These are phyloP conservation scores for Lipomyces mesembrius DNA, from an alignment of 805 yeast genomes.

Conservation along the genomic window DNA sequence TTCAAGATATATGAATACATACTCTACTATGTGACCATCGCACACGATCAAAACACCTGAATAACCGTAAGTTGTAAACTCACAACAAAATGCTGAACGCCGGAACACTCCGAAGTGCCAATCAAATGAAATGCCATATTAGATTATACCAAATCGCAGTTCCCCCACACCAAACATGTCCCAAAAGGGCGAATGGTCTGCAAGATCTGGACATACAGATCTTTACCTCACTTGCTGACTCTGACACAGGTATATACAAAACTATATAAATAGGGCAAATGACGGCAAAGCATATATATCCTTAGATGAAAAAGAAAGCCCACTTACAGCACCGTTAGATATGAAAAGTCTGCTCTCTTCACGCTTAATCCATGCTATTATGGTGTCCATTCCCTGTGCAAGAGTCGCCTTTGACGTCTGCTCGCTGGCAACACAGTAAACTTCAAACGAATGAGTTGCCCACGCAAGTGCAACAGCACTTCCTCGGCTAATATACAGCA, in stretches of 20 bases:
- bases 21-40: not conserved
- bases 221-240: not conserved
- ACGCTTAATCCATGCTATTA: constrained; percentile 76
- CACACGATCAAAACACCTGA: constrained; percentile 7
- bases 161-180: too few relatives aligned
- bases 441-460: constrained; percentile 64
- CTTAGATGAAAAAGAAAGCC: constrained; percentile 27
- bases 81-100: not conserved
- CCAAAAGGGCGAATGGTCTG: too few relatives aligned
- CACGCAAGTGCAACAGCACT: constrained; percentile 54
- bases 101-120: not conserved
- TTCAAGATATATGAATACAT: not conserved
- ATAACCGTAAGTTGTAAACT: not conserved
- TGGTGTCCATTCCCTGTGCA: constrained; percentile 62
- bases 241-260: not conserved
- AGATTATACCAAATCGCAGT: not conserved
- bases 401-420: constrained; percentile 59
- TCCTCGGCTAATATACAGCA: constrained; percentile 40
- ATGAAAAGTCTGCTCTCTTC: constrained; percentile 59
- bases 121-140: not conserved
- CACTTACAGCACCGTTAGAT: constrained; percentile 41
- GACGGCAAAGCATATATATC: constrained; percentile 25
- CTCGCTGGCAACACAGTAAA: constrained; percentile 66
- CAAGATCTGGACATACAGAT: not conserved
- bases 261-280: constrained; percentile 27